Evolutionary conservation across 2,329 filamentous ascomycete genomes (phyloP), one percentile per base, ranked within the genome.

Genomic region (Tolypocladium inflatum): DNA sequence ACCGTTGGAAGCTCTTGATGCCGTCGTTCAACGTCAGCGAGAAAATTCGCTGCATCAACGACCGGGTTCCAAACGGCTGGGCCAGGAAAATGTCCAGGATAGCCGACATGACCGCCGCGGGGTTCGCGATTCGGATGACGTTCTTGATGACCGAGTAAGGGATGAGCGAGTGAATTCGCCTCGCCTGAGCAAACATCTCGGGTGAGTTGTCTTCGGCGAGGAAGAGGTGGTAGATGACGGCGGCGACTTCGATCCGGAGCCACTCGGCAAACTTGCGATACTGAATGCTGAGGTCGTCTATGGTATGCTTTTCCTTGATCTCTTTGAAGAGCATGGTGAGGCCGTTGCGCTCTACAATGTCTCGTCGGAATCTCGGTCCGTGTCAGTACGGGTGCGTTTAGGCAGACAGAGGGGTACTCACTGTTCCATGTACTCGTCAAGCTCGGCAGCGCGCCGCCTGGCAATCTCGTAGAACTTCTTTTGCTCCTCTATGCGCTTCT

Each of bases 201-300:
- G 94, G 92, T 0, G 93, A 97, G 72, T 99, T 99, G 74, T 99
- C 94, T 71, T 99, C 94, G 7, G 94, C 94, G 51, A 99, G 81
- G 79, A 99, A 99, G 39, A 99, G 79, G 71, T 99, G 94, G 70
- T 99, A 99, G 59, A 97, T 85, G 26, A 94, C 97, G 45, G 94
- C 94, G 30, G 94, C 94, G 54, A 99, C 87, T 75, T 99, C 94
- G 67, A 99, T 99, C 43, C 94, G 87, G 55, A 97, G 78, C 94
- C 94, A 99, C 72, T 99, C 94, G 21, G 93, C 93, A 70, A 99
- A 97, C 71, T 97, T 99, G 68, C 94, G 90, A 72, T 97, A 97
- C 71, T 97, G 92, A 13, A 95, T 87, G 68, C 90, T 96, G 56
- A 99, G 81, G 64, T 97, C 91, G 62, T 85, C 82, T 56, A 99